Base-by-base conservation (phyloP, 163 green algal species). In the Chloromonas sp. region DNA sequence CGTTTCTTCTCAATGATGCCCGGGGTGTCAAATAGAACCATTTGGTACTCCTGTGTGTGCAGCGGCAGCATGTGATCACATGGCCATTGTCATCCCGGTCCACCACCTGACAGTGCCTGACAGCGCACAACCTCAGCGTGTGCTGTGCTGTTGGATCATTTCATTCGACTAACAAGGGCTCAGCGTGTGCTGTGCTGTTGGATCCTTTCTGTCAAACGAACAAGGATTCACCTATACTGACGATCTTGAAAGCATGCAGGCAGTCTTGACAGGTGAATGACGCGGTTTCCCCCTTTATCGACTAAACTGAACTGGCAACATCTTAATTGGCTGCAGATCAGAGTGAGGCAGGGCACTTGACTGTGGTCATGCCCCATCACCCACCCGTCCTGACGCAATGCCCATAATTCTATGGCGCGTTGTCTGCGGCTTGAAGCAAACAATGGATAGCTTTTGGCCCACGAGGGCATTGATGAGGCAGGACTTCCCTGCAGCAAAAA, bases 381-480 rank as follows among this genome's bases (percentile, higher is more conserved):
- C 5, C 81, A 84, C 81, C 81, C 71, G 80, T 61, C 94, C 93
- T 0, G 93, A 97, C 0, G 93, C 60, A 82, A 99, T 96, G 70
- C 96, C 96, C 60, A 99, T 90, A 60, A 99, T 92, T 8, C 94
- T 87, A 87, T 99, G 94, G 57, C 97, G 91, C 8, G 97, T 99
- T 3, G 97, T 99, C 83, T 99, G 96, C 60, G 97, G 94, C 87
- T 98, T 98, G 82, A 91, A 90, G 14, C 94, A 98, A 1, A 99
- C 97, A 61, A 98, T 98, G 61, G 93, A 97, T 60, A 99, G 93
- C 91, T 98, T 97, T 86, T 98, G 94, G 0, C 96, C 95, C 8
- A 99, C 89, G 3, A 99, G 90, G 0, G 89, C 87, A 85, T 99
- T 99, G 83, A 99, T 91, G 60, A 99, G 91, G 14, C 95, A 98